A percentile compares a stretch with the other conserved stretches of the same genome.
phyloP scores from a whole-genome alignment of 2,329 filamentous ascomycete species.

The Dothideomycetidae sp. region DNA sequence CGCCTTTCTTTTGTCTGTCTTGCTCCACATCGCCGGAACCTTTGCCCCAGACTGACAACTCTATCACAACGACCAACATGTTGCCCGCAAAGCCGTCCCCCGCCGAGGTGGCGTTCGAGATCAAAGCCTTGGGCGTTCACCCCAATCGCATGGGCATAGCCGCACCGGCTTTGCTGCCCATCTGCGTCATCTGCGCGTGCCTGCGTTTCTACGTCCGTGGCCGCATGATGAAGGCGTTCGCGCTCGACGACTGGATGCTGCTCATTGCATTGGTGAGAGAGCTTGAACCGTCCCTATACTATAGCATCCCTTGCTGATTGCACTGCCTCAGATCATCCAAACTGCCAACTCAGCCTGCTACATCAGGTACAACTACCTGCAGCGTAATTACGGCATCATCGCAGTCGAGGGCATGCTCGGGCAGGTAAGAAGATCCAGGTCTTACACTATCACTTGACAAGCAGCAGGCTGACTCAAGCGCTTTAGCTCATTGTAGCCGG shows the following conservation, averaged over 20 bases:
- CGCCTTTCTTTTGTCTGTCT: too few species aligned
- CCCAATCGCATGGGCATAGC: background rate
- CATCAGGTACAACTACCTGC: background rate
- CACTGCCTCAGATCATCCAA: background rate
- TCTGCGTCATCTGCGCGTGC: constrained; percentile 5
- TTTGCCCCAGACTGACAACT: too few species aligned
- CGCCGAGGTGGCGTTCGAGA: too few species aligned
- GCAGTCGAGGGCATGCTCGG: background rate
- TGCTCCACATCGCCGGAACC: too few species aligned
- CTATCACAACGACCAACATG: too few species aligned
- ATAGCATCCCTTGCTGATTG: background rate
- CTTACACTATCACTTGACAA: too few species aligned
- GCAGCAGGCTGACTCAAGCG: too few species aligned
- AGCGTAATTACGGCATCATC: background rate
- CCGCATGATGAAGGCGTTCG: constrained; percentile 11
- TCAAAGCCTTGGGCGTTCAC: too few species aligned
- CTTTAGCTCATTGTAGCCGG: background rate
- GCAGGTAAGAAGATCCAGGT: too few species aligned
- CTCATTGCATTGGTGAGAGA: constrained; percentile 7
- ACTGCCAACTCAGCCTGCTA: background rate
- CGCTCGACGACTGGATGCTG: constrained; percentile 10
- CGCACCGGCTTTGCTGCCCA: constrained; percentile 5
- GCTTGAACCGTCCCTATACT: background rate
- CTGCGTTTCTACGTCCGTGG: constrained; percentile 9
- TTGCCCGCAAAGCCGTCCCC: too few species aligned